These are phyloP conservation scores for Aristolochia contorta DNA, from an alignment of 164 flowering plant species.

Conservation along the genomic window DNA sequence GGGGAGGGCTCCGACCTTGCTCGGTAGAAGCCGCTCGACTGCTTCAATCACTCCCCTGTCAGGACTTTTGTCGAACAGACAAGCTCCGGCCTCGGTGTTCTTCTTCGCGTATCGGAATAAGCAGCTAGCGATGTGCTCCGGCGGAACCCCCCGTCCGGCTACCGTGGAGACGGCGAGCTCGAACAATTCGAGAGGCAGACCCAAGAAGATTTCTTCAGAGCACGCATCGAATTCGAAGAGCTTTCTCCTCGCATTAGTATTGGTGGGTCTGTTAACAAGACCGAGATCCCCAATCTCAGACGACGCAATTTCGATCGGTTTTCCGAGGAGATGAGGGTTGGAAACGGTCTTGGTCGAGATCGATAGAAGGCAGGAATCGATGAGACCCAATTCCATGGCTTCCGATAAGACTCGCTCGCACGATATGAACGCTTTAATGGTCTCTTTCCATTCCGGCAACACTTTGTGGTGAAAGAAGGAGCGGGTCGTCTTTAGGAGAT, in stretches of 20 bases:
- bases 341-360: slow-evolving; percentile 31
- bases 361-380: slow-evolving; percentile 40
- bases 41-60: slow-evolving; percentile 50
- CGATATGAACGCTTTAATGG: slow-evolving; percentile 34
- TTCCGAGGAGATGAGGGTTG: slow-evolving; percentile 51
- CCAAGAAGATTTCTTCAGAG: slow-evolving; percentile 46
- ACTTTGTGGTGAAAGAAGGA: slow-evolving; percentile 32
- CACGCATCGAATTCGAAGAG: slow-evolving; percentile 27
- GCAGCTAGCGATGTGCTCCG: slow-evolving; percentile 36
- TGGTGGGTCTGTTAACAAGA: slow-evolving; percentile 20
- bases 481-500: slow-evolving; percentile 30
- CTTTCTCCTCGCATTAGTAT: slow-evolving; percentile 22
- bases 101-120: slow-evolving; percentile 34
- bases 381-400: slow-evolving; percentile 28
- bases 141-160: slow-evolving; percentile 25
- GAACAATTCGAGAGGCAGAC: slow-evolving; percentile 35
- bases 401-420: slow-evolving; percentile 22
- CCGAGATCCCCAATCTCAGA: neutral
- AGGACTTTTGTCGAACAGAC: neutral
- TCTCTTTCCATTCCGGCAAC: slow-evolving; percentile 55
- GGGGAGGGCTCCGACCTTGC: slow-evolving; percentile 31
- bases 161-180: slow-evolving; percentile 32
- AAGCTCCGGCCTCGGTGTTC: slow-evolving; percentile 16
- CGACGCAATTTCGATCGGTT: slow-evolving; percentile 24
- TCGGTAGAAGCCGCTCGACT: slow-evolving; percentile 55